Base-by-base conservation (phyloP, 2,329 filamentous ascomycete genomes). In the Fusarium sp. region DNA sequence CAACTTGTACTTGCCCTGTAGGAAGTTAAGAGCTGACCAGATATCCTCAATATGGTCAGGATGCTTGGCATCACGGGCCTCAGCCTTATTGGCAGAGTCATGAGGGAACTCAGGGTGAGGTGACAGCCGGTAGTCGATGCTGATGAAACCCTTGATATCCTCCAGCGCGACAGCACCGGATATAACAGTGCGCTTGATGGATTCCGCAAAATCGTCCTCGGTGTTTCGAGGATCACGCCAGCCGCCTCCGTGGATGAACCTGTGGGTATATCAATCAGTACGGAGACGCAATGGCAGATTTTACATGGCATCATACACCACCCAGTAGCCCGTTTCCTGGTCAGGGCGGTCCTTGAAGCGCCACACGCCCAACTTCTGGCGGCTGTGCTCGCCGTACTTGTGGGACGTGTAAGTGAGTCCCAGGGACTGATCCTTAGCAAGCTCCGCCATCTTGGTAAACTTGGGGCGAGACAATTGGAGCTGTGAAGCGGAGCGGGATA, bases 81-180 rank as follows among this genome's bases (percentile, higher is more conserved):
- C 76, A 2, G 63, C 55, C 8, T 46, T 65, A 16, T 75, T 73
- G 20, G 62, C 50, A 27, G 76, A 65, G 51, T 77, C 75, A 51
- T 81, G 79, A 13, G 83, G 82, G 31, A 80, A 77, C 25, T 80
- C 80, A 4, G 86, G 84, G 53, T 83, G 75, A 4, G 85, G 81
- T 0, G 86, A 88, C 61, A 90, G 84, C 8, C 87, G 83, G 79
- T 90, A 90, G 73, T 89, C 86, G 61, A 90, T 79, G 46, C 88
- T 89, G 27, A 88, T 86, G 74, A 91, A 86, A 64, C 86, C 90
- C 20, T 86, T 85, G 62, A 92, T 81, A 53, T 78, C 75, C 25
- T 77, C 64, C 8, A 62, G 64, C 18, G 71, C 58, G 27, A 74
- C 64, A 25, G 75, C 65, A 27, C 70, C 68, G 5, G 71, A 74